Evolutionary conservation across 1,284 basidiomycete species (phyloP).

Genomic region (Rhizoctonia solani): DNA sequence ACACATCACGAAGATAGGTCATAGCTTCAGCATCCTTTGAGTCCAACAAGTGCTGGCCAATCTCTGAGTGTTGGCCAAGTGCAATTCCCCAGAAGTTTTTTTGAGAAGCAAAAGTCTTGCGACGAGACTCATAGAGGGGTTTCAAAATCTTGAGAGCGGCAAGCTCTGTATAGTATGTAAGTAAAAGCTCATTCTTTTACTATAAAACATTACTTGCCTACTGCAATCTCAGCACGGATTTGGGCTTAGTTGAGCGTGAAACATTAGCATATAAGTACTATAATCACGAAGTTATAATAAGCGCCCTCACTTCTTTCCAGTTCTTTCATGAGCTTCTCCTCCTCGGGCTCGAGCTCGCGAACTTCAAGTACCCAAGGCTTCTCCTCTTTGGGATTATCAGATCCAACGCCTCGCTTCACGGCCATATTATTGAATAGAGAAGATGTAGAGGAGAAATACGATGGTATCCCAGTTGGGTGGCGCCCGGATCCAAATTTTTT

Average conservation of each 20-base stretch:
- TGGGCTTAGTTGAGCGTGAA: not conserved
- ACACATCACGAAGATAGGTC: constrained; percentile 77
- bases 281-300: not conserved
- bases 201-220: not conserved
- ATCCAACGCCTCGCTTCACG: constrained; percentile 11
- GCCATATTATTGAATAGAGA: not conserved
- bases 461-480: no score
- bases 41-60: constrained; percentile 20
- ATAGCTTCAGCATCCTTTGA: constrained; percentile 68
- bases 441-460: no score
- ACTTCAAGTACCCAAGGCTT: constrained; percentile 4
- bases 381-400: constrained; percentile 6
- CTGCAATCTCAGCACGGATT: constrained; percentile 12
- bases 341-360: constrained; percentile 25
- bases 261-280: not conserved
- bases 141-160: constrained; percentile 8
- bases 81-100: constrained; percentile 34
- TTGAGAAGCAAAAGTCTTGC: constrained; percentile 10
- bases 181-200: not conserved
- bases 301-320: constrained; percentile 17
- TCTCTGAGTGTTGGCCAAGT: constrained; percentile 16
- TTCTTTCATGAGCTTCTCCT: constrained; percentile 24
- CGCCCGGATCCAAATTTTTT: constrained; percentile 33
- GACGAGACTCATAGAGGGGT: constrained; percentile 20
- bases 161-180: constrained; percentile 2